These are phyloP conservation scores for Erodium chrysanthum DNA, from an alignment of 441 rosid species.

Conservation along the genomic window DNA sequence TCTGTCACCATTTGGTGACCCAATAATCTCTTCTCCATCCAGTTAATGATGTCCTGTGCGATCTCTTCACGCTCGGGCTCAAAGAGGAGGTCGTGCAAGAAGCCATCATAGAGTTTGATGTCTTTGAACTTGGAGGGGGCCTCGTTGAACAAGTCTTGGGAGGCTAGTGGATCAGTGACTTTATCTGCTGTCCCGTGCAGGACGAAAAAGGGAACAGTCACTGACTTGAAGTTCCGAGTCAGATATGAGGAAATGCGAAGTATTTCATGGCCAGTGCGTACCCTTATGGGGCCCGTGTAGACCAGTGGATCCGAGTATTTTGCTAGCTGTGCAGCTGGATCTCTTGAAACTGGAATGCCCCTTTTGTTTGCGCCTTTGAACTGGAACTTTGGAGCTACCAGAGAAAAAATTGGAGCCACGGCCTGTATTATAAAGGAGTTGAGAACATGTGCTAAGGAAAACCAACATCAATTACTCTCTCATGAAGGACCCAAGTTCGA, in stretches of 20 bases:
- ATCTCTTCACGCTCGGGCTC: conserved; percentile 83
- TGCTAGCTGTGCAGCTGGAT: conserved; percentile 72
- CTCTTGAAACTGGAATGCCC: conserved; percentile 91
- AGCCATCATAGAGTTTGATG: conserved; percentile 76
- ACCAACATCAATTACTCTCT: too few species aligned
- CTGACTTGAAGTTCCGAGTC: conserved; percentile 51
- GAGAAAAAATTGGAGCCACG: conserved; percentile 76
- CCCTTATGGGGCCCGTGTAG: conserved; percentile 76
- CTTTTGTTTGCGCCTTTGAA: conserved; percentile 96
- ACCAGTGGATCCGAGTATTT: conserved; percentile 91
- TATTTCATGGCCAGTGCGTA: conserved; percentile 55
- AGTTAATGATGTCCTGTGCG: conserved; percentile 61
- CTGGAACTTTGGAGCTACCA: conserved; percentile 71
- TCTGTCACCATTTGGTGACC: neutral
- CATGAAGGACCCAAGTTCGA: too few species aligned
- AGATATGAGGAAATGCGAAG: conserved; percentile 62
- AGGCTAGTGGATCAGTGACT: conserved; percentile 86
- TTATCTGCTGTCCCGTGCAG: conserved; percentile 88
- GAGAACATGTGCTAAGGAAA: too few species aligned
- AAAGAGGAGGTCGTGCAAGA: conserved; percentile 87
- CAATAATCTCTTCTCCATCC: conserved; percentile 69
- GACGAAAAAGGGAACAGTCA: conserved; percentile 74
- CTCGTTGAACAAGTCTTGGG: conserved; percentile 65
- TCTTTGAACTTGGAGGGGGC: conserved; percentile 74
- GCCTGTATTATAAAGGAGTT: too few species aligned